Evolutionary conservation across 2,329 filamentous ascomycete genomes (phyloP).

Genomic region (Cryphonectria radicalis): DNA sequence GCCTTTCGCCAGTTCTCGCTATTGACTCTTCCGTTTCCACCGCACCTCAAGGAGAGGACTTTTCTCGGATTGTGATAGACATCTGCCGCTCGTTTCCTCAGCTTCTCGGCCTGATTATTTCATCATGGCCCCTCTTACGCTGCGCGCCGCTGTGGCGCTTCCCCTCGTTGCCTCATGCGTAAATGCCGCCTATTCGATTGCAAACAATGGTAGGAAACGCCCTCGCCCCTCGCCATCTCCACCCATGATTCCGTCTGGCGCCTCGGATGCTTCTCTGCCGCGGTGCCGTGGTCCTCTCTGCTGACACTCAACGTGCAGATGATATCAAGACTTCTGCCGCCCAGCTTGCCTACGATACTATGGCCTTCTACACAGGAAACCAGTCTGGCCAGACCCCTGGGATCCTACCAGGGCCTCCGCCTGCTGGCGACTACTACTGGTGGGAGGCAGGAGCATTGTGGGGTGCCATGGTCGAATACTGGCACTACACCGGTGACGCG

Average conservation of each 20-base stretch:
- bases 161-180: constrained; percentile 19
- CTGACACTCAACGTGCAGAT: constrained; percentile 38
- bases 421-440: constrained; percentile 68
- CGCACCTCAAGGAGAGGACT: not conserved
- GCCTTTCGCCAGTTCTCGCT: not conserved
- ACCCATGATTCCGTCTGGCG: constrained; percentile 12
- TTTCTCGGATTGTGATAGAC: not conserved
- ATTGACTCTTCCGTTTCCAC: not conserved
- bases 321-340: constrained; percentile 52
- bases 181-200: constrained; percentile 26
- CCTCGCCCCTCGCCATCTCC: not conserved
- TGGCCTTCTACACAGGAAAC: constrained; percentile 57
- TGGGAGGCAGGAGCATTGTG: constrained; percentile 74
- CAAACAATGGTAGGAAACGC: constrained; percentile 18
- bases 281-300: constrained; percentile 4
- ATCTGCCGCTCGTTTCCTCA: constrained; percentile 21
- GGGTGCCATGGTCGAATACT: constrained; percentile 72
- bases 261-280: constrained; percentile 5
- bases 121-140: constrained; percentile 18
- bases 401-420: constrained; percentile 60
- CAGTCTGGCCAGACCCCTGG: constrained; percentile 52
- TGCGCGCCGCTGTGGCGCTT: constrained; percentile 25
- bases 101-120: not conserved
- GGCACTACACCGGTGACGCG: constrained; percentile 67
- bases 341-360: constrained; percentile 54